phyloP scores from a whole-genome alignment of 306 rosid species.

The Quercus agrifolia region DNA sequence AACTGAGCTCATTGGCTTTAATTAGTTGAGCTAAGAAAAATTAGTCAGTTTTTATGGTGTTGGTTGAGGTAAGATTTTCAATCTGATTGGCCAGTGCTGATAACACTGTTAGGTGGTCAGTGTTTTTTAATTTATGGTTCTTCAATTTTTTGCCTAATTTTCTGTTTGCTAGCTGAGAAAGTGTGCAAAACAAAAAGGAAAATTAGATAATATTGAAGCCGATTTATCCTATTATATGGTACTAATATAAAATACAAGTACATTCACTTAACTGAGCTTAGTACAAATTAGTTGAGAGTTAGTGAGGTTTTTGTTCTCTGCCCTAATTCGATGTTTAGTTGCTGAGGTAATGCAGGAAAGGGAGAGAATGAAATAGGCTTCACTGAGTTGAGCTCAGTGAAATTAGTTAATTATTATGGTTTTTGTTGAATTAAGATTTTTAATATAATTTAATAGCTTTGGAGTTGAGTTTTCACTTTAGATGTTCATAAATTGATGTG shows the following conservation, averaged over 20 bases:
- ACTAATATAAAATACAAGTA: not conserved
- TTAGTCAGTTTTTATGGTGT: too few species aligned
- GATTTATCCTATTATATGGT: not conserved
- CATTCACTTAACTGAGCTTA: not conserved
- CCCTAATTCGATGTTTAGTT: not conserved
- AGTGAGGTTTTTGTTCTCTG: not conserved
- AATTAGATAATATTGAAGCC: not conserved
- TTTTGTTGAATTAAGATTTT: not conserved
- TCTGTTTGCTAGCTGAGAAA: not conserved
- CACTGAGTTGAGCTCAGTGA: not conserved
- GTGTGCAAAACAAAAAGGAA: not conserved
- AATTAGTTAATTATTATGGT: not conserved
- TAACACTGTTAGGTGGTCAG: constrained; percentile 30
- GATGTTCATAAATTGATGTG: not conserved
- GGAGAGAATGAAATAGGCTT: not conserved
- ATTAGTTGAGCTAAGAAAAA: too few species aligned
- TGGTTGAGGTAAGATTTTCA: too few species aligned
- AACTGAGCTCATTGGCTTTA: too few species aligned
- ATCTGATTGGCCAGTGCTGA: constrained; percentile 37
- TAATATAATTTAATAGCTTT: not conserved
- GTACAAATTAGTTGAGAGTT: not conserved
- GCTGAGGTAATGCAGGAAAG: not conserved
- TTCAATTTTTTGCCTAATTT: not conserved
- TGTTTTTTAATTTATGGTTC: not conserved
- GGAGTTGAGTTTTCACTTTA: not conserved